phyloP scores from a whole-genome alignment of 2,329 filamentous ascomycete genomes.

The Hypoxylon sp. region DNA sequence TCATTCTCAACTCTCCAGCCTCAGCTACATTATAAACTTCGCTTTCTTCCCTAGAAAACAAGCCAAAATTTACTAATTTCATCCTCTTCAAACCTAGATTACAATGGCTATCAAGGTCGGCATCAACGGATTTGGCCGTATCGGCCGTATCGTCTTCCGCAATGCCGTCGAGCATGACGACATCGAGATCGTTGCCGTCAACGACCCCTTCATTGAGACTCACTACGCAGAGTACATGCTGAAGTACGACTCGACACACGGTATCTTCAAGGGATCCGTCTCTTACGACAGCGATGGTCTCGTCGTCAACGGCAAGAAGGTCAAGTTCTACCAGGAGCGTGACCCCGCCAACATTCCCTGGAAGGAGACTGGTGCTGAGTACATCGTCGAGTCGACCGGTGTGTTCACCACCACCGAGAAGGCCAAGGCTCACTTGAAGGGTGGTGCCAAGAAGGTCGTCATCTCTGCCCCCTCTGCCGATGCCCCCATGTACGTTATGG shows the following conservation, averaged over 20 bases:
- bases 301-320: slow-evolving; percentile 91
- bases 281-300: slow-evolving; percentile 79
- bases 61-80: slow-evolving; percentile 32
- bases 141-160: slow-evolving; percentile 99
- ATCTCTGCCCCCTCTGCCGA: slow-evolving; percentile 94
- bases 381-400: slow-evolving; percentile 98
- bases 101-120: slow-evolving; percentile 81
- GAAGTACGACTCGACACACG: slow-evolving; percentile 99
- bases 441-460: slow-evolving; percentile 98
- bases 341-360: slow-evolving; percentile 94
- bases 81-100: slow-evolving; percentile 35
- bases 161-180: slow-evolving; percentile 93
- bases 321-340: slow-evolving; percentile 94
- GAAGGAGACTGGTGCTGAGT: slow-evolving; percentile 87
- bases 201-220: slow-evolving; percentile 99
- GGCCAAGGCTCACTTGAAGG: slow-evolving; percentile 93
- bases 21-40: slow-evolving; percentile 9
- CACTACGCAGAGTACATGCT: slow-evolving; percentile 99
- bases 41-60: background rate
- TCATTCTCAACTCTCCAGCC: slow-evolving; percentile 12
- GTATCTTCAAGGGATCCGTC: slow-evolving; percentile 94
- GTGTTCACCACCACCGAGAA: slow-evolving; percentile 99
- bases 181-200: slow-evolving; percentile 95
- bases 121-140: slow-evolving; percentile 99
- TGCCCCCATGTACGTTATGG: slow-evolving; percentile 99